Evolutionary conservation across 805 yeast genomes (phyloP).

Genomic region (Candida oleophila): DNA sequence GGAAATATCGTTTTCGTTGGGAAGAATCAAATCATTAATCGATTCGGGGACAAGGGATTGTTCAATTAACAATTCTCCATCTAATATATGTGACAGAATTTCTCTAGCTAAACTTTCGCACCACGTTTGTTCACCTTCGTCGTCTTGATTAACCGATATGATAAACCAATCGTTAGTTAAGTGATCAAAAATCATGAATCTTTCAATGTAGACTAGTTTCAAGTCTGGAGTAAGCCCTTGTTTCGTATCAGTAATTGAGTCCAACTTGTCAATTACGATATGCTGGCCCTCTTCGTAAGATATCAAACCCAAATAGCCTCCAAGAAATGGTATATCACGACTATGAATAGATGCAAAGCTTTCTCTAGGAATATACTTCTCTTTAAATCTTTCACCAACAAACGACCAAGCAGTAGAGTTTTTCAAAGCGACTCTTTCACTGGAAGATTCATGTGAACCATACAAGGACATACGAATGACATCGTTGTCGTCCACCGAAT

Average conservation of each 20-base stretch:
- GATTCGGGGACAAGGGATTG: constrained; percentile 20
- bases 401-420: constrained; percentile 49
- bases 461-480: constrained; percentile 26
- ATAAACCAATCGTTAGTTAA: constrained; percentile 44
- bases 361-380: constrained; percentile 28
- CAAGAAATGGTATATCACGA: constrained; percentile 68
- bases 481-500: constrained; percentile 49
- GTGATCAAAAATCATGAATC: constrained; percentile 59
- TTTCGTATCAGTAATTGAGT: constrained; percentile 31
- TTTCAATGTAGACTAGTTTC: constrained; percentile 67
- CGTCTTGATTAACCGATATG: constrained; percentile 43
- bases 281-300: constrained; percentile 85
- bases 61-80: constrained; percentile 14
- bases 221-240: constrained; percentile 61
- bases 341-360: constrained; percentile 11
- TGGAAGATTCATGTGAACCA: constrained; percentile 13
- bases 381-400: constrained; percentile 49
- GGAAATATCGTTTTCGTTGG: constrained; percentile 13
- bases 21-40: constrained; percentile 22
- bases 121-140: constrained; percentile 37
- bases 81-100: constrained; percentile 8
- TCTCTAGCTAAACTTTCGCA: constrained; percentile 17
- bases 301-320: constrained; percentile 86
- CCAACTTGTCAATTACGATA: constrained; percentile 29
- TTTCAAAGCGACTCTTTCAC: constrained; percentile 1